Evolutionary conservation across 208 protist species (phyloP), one percentile per base, ranked within the genome.

Genomic region (Trypanosomatidae sp.): DNA sequence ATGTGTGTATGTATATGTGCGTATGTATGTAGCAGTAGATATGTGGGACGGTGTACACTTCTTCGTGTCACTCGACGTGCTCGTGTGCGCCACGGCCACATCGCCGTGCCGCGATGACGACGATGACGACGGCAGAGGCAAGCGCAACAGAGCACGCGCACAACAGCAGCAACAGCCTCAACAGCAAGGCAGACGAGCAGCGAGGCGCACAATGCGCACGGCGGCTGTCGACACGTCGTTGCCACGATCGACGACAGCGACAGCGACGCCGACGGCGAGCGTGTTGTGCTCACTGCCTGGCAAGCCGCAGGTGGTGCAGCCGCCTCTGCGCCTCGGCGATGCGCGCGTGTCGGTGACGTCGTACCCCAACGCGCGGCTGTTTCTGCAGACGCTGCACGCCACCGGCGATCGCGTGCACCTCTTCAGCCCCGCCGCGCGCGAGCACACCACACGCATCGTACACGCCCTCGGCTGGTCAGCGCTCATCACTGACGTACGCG

Each of bases 21-120:
- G 54, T 35, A 27, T 27, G 7, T 41, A 52, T 25, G 21, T 7
- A 33, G 13, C 20, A 11, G 27, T 23, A n/a, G n/a, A n/a, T n/a
- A 76, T 75, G 66, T 75, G 63, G 66, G 49, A 60, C 20, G 70
- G 68, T 23, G 46, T 83, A 27, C 58, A 75, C n/a, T 86, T 84
- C 40, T 90, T 81, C 33, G 67, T 86, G 44, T 63, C 55, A 22
- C 52, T 66, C 1, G 67, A 86, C 42, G 61, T 66, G 3, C 64
- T 90, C 25, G 50, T 82, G 1, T 56, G n/a, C n/a, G n/a, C n/a
- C n/a, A n/a, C n/a, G n/a, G n/a, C n/a, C n/a, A n/a, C n/a, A n/a
- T n/a, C n/a, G n/a, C n/a, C n/a, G n/a, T n/a, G n/a, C n/a, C n/a
- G n/a, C n/a, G n/a, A n/a, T n/a, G n/a, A n/a, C n/a, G n/a, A n/a